phyloP scores from a whole-genome alignment of 768 basidiomycete species.

The Macrocybe gigantea region DNA sequence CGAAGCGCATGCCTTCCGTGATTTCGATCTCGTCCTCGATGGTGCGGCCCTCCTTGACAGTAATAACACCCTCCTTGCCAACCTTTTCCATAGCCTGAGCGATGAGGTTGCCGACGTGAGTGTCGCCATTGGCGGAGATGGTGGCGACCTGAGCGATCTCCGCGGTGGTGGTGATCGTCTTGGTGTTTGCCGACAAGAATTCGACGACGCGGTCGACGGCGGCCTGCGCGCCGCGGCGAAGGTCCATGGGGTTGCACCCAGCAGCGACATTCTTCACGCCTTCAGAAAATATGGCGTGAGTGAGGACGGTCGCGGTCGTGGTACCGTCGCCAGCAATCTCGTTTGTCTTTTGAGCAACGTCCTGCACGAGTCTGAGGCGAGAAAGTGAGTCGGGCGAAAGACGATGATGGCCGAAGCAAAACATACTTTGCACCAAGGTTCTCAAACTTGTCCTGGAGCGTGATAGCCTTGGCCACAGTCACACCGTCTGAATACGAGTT shows the following conservation, averaged over 20 bases:
- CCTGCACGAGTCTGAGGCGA: slow-evolving; percentile 73
- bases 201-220: slow-evolving; percentile 94
- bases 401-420: not conserved
- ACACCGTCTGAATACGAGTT: slow-evolving; percentile 72
- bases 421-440: slow-evolving; percentile 94
- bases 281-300: slow-evolving; percentile 96
- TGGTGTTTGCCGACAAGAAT: slow-evolving; percentile 82
- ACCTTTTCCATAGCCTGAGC: slow-evolving; percentile 99
- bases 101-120: slow-evolving; percentile 88
- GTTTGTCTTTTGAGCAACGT: slow-evolving; percentile 95
- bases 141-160: slow-evolving; percentile 99
- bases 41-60: slow-evolving; percentile 97
- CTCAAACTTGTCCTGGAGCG: slow-evolving; percentile 96
- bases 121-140: slow-evolving; percentile 79
- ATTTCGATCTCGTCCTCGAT: slow-evolving; percentile 99
- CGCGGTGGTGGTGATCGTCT: slow-evolving; percentile 92
- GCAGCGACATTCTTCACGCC: slow-evolving; percentile 99
- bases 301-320: slow-evolving; percentile 95
- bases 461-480: slow-evolving; percentile 92
- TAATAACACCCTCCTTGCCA: slow-evolving; percentile 99
- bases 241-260: slow-evolving; percentile 99
- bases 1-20: slow-evolving; percentile 99
- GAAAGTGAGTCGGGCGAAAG: not conserved
- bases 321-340: slow-evolving; percentile 97
- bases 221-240: slow-evolving; percentile 94